Base-by-base conservation (phyloP, 495 filamentous ascomycete genomes). In the Podospora tetraspora region DNA sequence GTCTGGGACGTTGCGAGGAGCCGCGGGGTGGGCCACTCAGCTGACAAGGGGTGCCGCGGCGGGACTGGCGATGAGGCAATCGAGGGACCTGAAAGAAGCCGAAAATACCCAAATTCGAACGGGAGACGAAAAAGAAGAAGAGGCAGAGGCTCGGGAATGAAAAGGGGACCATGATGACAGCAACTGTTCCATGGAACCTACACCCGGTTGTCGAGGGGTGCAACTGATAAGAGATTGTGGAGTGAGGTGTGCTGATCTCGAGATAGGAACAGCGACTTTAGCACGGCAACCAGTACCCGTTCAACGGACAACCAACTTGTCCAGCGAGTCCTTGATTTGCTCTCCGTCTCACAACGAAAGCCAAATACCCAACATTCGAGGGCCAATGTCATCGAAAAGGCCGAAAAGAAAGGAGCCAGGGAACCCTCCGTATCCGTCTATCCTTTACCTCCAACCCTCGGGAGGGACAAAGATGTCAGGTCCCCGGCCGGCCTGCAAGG, bases 201-300 rank as follows among this genome's bases (percentile, higher is more conserved):
- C 12, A 23, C 32, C 65, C 67, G 57, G 32, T 32, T 52, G 57
- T 52, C 67, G 62, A 37, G 66, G 66, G 32, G 58, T 6, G 22
- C 27, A 25, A 24, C 66, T 68, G 69, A 71, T 71, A 71, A 68
- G 58, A 70, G 69, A 68, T 68, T 62, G 69, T 62, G 62, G 69
- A 64, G 30, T 32, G 30, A 43, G 34, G 34, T 52, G 60, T 60
- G 62, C 25, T 43, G 69, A 66, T 66, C 66, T 61, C 16, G 61
- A 52, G 34, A 71, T 29, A 62, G 30, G 34, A 23, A 52, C 23
- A 61, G 21, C 62, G 11, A 24, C 29, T 24, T 23, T 11, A 63
- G 13, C 19, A n/a, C 43, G 7, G 43, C 7, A 5, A 52, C 43
- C 43, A n/a, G 11, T 12, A 52, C 37, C 34, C 34, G 27, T 27